Evolutionary conservation across 169 alveolate genomes (phyloP).

Genomic region (Plasmodium gaboni): DNA sequence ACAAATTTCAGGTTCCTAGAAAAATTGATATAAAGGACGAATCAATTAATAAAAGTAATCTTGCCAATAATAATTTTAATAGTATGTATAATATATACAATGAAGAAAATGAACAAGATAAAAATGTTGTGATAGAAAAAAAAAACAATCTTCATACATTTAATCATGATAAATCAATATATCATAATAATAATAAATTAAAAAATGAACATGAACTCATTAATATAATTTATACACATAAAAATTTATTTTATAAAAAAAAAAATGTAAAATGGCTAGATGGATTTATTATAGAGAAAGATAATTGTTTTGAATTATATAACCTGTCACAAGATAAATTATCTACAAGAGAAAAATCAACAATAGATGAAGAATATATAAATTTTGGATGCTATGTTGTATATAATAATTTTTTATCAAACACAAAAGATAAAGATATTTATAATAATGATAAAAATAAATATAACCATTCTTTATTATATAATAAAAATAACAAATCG

Average conservation of each 20-base stretch:
- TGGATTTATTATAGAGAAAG: conserved; percentile 23
- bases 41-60: no score
- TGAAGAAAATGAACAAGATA: not conserved
- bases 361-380: conserved; percentile 26
- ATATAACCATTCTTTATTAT: not conserved
- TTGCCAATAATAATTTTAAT: no score
- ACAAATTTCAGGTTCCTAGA: conserved; percentile 41
- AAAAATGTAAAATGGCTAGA: conserved; percentile 56
- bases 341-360: not conserved
- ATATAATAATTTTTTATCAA: conserved; percentile 15
- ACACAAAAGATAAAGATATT: not conserved
- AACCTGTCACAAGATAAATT: conserved; percentile 16
- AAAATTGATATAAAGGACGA: not conserved
- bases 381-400: conserved; percentile 51
- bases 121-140: no score
- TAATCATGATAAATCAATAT: no score
- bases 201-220: not conserved
- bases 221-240: conserved; percentile 27
- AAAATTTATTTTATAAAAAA: conserved; percentile 26
- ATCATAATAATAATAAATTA: not conserved
- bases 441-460: not conserved
- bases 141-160: no score
- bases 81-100: no score
- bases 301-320: conserved; percentile 19
- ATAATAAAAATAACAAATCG: not conserved